Evolutionary conservation across 345 rosid genomes (phyloP).

Genomic region (Eucalyptus regnans): DNA sequence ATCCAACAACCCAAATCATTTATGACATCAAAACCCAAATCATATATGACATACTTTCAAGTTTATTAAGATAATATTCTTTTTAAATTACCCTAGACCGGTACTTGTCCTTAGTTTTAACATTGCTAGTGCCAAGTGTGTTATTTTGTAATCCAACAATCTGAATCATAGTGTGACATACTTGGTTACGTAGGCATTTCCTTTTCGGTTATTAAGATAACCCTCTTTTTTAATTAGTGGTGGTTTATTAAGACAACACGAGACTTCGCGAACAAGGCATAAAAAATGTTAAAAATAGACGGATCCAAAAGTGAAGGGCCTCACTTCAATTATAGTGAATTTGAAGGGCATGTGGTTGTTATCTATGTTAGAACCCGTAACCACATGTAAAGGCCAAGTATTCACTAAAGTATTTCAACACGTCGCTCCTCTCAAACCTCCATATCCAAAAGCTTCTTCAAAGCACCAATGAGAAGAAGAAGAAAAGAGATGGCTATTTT

Average conservation of each 20-base stretch:
- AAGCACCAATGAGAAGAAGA: not conserved
- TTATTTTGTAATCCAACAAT: not conserved
- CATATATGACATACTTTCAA: not conserved
- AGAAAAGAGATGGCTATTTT: slow-evolving; percentile 16
- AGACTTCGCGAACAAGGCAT: not conserved
- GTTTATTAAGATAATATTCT: not conserved
- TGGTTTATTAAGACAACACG: not conserved
- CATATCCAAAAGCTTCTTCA: not conserved
- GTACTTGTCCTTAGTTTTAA: not conserved
- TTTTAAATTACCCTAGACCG: not conserved
- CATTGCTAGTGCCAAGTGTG: not conserved
- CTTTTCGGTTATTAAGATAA: not conserved
- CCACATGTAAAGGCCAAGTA: not conserved
- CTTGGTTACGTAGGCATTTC: not conserved
- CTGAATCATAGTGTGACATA: not conserved
- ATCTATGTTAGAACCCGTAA: not conserved
- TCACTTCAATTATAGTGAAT: not conserved
- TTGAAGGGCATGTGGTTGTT: not conserved
- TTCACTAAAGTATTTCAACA: not conserved
- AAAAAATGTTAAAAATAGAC: not conserved
- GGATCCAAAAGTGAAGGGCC: not conserved
- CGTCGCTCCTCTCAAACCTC: not conserved
- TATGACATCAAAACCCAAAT: not conserved
- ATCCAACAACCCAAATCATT: not conserved
- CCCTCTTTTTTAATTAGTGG: not conserved